Percentiles rank a stretch among this genome's conserved stretches.
phyloP scores from a whole-genome alignment of 1,139 yeast genomes.

The Wickerhamiella infanticola region DNA sequence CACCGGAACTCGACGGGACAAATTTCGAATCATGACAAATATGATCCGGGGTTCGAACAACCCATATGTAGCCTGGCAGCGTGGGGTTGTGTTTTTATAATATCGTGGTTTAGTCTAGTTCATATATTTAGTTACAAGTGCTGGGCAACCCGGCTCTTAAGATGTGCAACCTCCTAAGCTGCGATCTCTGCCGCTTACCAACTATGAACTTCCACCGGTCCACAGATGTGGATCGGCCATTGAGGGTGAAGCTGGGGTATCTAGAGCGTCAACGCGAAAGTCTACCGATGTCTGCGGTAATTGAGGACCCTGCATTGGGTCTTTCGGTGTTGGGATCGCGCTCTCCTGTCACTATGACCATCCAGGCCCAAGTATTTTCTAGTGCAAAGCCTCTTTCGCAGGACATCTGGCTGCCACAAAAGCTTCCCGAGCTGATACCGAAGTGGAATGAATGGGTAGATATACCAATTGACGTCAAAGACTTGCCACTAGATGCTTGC shows the following conservation, averaged over 20 bases:
- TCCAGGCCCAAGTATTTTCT: slow-evolving; percentile 44
- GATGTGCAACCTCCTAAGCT: too few relatives aligned
- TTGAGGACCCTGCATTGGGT: slow-evolving; percentile 33
- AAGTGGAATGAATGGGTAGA: slow-evolving; percentile 49
- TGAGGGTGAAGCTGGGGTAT: slow-evolving; percentile 30
- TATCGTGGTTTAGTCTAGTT: too few relatives aligned
- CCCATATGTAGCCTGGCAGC: too few relatives aligned
- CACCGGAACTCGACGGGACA: background rate
- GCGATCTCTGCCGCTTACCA: background rate
- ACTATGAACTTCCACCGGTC: slow-evolving; percentile 43
- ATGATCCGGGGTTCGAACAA: background rate
- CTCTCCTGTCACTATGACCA: slow-evolving; percentile 30
- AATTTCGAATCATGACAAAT: background rate
- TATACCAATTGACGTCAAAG: slow-evolving; percentile 55
- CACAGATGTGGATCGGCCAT: slow-evolving; percentile 48
- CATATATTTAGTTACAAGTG: background rate
- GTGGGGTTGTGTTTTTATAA: too few relatives aligned
- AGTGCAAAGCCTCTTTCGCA: slow-evolving; percentile 49
- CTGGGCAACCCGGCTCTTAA: too few relatives aligned
- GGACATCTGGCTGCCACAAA: slow-evolving; percentile 53
- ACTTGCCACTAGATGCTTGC: slow-evolving; percentile 46
- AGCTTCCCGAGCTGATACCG: slow-evolving; percentile 34
- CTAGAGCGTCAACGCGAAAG: slow-evolving; percentile 35
- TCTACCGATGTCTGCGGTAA: slow-evolving; percentile 38
- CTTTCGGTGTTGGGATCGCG: slow-evolving; percentile 13